Conservation (phyloP, 805 yeast species). For the Cyberlindnera amylophila region DNA sequence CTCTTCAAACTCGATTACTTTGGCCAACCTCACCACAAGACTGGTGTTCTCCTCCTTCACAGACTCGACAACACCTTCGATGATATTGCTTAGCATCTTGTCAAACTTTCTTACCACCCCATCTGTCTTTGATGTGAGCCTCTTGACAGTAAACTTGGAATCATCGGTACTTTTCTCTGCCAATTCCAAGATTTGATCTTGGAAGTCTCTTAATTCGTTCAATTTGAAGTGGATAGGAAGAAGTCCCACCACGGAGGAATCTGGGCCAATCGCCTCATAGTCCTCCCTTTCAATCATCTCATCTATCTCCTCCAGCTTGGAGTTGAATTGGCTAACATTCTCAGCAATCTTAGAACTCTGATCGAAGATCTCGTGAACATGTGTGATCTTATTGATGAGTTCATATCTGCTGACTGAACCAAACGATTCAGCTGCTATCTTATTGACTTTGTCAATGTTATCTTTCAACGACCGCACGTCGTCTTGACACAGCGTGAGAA, state of each 20-base stretch:
- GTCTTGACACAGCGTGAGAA: slow-evolving; percentile 36
- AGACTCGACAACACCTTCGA: slow-evolving; percentile 67
- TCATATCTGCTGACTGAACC: slow-evolving; percentile 63
- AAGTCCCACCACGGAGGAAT: slow-evolving; percentile 48
- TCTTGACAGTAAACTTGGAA: slow-evolving; percentile 58
- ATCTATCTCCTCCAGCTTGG: slow-evolving; percentile 47
- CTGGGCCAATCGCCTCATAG: slow-evolving; percentile 37
- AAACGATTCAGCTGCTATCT: slow-evolving; percentile 50
- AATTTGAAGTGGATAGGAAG: slow-evolving; percentile 67
- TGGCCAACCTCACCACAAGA: slow-evolving; percentile 66
- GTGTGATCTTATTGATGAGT: slow-evolving; percentile 62
- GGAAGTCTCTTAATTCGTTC: slow-evolving; percentile 69
- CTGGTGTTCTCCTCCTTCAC: slow-evolving; percentile 64
- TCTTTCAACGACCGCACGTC: slow-evolving; percentile 49
- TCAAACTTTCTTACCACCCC: slow-evolving; percentile 57
- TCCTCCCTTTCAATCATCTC: slow-evolving; percentile 46
- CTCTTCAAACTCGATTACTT: slow-evolving; percentile 78
- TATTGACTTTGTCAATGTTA: slow-evolving; percentile 41
- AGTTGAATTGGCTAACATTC: slow-evolving; percentile 55
- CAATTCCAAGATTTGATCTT: slow-evolving; percentile 65
- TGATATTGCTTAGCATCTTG: slow-evolving; percentile 56
- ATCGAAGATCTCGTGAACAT: slow-evolving; percentile 65
- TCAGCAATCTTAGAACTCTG: slow-evolving; percentile 63
- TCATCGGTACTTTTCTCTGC: slow-evolving; percentile 56
- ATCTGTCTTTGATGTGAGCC: slow-evolving; percentile 43